Conservation (phyloP, 208 protist genomes). For the Crithidia fasciculata region DNA sequence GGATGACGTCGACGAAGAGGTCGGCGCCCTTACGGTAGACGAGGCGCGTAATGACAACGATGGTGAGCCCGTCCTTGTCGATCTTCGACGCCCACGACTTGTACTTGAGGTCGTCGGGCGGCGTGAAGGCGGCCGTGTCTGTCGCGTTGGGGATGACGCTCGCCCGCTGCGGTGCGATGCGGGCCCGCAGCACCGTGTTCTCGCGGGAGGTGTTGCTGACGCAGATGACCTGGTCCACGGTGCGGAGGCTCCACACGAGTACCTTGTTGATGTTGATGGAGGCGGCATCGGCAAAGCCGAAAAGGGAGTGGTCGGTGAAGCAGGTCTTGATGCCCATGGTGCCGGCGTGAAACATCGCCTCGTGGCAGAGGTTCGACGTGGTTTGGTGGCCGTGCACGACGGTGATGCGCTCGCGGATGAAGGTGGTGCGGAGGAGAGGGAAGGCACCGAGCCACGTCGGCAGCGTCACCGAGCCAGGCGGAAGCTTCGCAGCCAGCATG, state of each 20-base stretch:
- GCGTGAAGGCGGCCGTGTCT: conserved; percentile 91
- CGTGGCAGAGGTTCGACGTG: conserved; percentile 95
- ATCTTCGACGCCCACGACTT: conserved; percentile 88
- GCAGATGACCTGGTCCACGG: conserved; percentile 97
- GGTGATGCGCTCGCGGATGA: conserved; percentile 95
- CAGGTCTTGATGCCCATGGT: conserved; percentile 95
- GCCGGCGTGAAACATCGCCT: conserved; percentile 95
- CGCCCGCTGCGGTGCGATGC: conserved; percentile 89
- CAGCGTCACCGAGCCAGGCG: conserved; percentile 90
- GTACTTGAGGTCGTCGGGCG: conserved; percentile 91
- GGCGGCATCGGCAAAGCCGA: conserved; percentile 96
- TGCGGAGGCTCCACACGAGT: conserved; percentile 94
- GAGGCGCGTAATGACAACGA: conserved; percentile 96
- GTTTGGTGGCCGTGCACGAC: conserved; percentile 98
- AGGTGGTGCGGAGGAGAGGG: conserved; percentile 94
- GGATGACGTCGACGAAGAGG: conserved; percentile 96
- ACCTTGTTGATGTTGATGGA: conserved; percentile 98
- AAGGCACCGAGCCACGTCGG: conserved; percentile 88
- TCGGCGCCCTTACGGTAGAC: conserved; percentile 98
- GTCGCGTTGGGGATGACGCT: conserved; percentile 99
- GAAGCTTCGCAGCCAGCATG: conserved; percentile 87
- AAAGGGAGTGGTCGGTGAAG: conserved; percentile 99
- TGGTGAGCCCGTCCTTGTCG: conserved; percentile 89
- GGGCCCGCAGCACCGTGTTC: conserved; percentile 97
- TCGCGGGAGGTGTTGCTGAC: conserved; percentile 98